A percentile compares a stretch with the other conserved stretches of the same genome.
Conservation (phyloP, 2,329 filamentous ascomycete genomes). For the Coniochaeta ligniaria region DNA sequence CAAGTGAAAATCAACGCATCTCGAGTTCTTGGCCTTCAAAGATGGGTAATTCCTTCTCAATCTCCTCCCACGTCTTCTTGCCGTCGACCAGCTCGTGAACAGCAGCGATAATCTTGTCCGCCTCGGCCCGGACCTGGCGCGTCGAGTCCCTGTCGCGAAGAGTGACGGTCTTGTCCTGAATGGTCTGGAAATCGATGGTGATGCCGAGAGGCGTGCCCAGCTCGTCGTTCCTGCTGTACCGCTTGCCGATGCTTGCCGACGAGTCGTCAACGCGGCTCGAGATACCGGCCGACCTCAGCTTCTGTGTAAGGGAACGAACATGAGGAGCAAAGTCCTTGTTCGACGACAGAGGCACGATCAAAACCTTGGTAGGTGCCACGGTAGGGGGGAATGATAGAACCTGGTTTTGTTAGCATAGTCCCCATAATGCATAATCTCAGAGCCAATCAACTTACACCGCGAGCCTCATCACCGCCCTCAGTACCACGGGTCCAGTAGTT, state of each 20-base stretch:
- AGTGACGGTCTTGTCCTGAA: conserved; percentile 81
- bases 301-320: conserved; percentile 63
- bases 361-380: conserved; percentile 90
- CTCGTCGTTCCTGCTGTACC: conserved; percentile 92
- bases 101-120: conserved; percentile 74
- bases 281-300: conserved; percentile 68
- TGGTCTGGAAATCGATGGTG: conserved; percentile 91
- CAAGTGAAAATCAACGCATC: background rate
- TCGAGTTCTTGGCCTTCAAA: conserved; percentile 72
- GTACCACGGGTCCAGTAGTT: conserved; percentile 79
- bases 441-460: conserved; percentile 60
- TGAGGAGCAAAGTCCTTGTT: conserved; percentile 77
- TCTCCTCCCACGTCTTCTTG: conserved; percentile 56
- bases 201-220: conserved; percentile 90
- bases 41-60: conserved; percentile 70
- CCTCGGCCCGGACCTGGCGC: conserved; percentile 77
- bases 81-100: conserved; percentile 45
- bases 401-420: conserved; percentile 41
- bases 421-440: background rate
- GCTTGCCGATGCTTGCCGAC: conserved; percentile 87
- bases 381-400: conserved; percentile 49
- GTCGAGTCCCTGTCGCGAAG: conserved; percentile 87
- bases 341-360: conserved; percentile 81
- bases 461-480: conserved; percentile 70
- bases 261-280: conserved; percentile 87